Evolutionary conservation across 768 basidiomycete genomes (phyloP), one percentile per base, ranked within the genome.

Genomic region (Cystobasidium onofrii): DNA sequence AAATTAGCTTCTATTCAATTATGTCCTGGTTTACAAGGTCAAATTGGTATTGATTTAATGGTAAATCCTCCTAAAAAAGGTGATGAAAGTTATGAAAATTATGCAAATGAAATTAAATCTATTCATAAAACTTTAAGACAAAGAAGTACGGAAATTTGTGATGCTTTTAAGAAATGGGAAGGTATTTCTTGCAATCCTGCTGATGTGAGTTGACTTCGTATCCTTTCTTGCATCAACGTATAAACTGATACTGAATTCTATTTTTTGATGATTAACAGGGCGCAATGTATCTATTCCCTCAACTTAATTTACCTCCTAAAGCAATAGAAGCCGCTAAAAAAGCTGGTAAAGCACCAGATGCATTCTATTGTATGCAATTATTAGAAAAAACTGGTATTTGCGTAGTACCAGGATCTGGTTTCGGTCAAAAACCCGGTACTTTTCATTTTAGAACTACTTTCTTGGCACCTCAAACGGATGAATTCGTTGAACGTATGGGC

Each of bases 391-490:
- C 92, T 0, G 92, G 92, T 3, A 96, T 98, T 76, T 96, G 93
- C 78, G 90, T 90, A 25, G 90, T 97, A 3, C 91, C 93, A 4
- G 95, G 95, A 0, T 88, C 88, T 61, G 95, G 95, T 0, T 99
- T 99, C 80, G 94, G 94, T 3, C 94, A 97, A 83, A 89, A 85
- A 82, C 88, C 89, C 63, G 92, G 90, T 29, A 89, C 93, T 79
- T 88, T 87, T 82, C 95, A 99, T 82, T 89, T 96, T 80, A 84
- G 95, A 41, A 82, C 97, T 80, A 99, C 96, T 9, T 96, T 95
- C 78, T 83, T 98, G 76, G 96, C 93, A 78, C 93, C 92, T 1
- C 92, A 91, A 46, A 91, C 92, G 20, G 94, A 95, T 55, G 92
- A 93, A 78, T 97, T 93, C 80, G 89, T 95, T 10, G 84, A 85